These are phyloP conservation scores for Bauhinia variegata DNA, from an alignment of 306 rosid genomes.

Conservation along the genomic window DNA sequence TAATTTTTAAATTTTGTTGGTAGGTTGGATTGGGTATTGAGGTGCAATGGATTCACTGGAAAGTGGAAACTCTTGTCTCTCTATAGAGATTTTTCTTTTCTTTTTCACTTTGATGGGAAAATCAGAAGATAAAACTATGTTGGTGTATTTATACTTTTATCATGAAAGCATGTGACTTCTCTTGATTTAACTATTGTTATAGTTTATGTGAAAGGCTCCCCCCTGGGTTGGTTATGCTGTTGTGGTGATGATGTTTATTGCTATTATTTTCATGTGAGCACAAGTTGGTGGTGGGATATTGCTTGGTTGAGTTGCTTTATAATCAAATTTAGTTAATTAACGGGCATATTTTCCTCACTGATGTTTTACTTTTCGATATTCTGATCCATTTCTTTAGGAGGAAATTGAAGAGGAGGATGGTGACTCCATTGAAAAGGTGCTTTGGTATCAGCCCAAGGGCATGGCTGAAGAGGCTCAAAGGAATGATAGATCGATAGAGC, in stretches of 20 bases:
- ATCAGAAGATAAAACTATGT: too few relatives aligned
- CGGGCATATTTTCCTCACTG: conserved; percentile 2
- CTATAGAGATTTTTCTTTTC: too few relatives aligned
- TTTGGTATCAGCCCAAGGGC: conserved; percentile 98
- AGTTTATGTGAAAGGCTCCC: too few relatives aligned
- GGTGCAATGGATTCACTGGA: too few relatives aligned
- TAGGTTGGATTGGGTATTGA: conserved; percentile 1
- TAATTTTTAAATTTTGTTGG: not conserved
- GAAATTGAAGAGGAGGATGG: conserved; percentile 94
- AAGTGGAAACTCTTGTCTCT: too few relatives aligned
- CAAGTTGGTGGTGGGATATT: too few relatives aligned
- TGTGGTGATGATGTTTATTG: too few relatives aligned
- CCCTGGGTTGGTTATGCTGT: too few relatives aligned
- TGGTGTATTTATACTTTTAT: not conserved
- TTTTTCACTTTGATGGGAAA: too few relatives aligned
- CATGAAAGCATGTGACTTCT: not conserved
- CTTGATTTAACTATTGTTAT: not conserved
- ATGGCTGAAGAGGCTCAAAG: conserved; percentile 80
- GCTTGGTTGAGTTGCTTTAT: too few relatives aligned
- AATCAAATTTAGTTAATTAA: too few relatives aligned
- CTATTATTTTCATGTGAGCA: too few relatives aligned
- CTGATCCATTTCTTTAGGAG: conserved; percentile 57
- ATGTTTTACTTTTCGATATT: conserved; percentile 32
- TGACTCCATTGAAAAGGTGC: conserved; percentile 93
- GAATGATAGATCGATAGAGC: conserved; percentile 76